phyloP scores from a whole-genome alignment of 306 rosid species.

The Mucuna pruriens region DNA sequence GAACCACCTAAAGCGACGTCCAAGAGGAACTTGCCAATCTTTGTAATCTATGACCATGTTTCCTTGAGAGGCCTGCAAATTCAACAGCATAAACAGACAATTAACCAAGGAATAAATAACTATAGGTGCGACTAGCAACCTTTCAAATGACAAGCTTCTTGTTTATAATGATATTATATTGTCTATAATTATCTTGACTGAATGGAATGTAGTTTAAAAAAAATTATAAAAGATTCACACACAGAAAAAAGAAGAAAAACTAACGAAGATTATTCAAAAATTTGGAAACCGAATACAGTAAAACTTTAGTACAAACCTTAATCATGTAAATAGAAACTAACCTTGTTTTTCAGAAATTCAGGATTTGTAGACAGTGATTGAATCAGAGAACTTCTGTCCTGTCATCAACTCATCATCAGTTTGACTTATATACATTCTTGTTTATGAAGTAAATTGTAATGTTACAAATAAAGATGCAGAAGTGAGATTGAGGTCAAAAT shows the following conservation, averaged over 20 bases:
- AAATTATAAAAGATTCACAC: not conserved
- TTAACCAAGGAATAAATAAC: slow-evolving; percentile 25
- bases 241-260: not conserved
- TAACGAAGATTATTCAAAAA: not conserved
- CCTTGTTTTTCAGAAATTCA: slow-evolving; percentile 86
- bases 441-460: slow-evolving; percentile 13
- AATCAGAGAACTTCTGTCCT: slow-evolving; percentile 85
- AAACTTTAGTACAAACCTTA: slow-evolving; percentile 5
- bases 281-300: slow-evolving; percentile 29
- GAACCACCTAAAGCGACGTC: slow-evolving; percentile 92
- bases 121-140: not conserved
- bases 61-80: slow-evolving; percentile 76
- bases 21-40: slow-evolving; percentile 98
- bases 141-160: slow-evolving; percentile 22
- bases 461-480: slow-evolving; percentile 30
- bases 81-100: slow-evolving; percentile 30
- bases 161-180: not conserved
- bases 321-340: slow-evolving; percentile 37
- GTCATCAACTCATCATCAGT: slow-evolving; percentile 45
- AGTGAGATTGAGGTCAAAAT: slow-evolving; percentile 1
- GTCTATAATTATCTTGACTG: not conserved
- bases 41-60: slow-evolving; percentile 85
- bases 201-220: not conserved
- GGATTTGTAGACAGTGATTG: slow-evolving; percentile 93
- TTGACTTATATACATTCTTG: not conserved